A percentile compares a stretch with the other conserved stretches of the same genome.
Conservation (phyloP, 345 rosid species). For the Theobroma cacao region DNA sequence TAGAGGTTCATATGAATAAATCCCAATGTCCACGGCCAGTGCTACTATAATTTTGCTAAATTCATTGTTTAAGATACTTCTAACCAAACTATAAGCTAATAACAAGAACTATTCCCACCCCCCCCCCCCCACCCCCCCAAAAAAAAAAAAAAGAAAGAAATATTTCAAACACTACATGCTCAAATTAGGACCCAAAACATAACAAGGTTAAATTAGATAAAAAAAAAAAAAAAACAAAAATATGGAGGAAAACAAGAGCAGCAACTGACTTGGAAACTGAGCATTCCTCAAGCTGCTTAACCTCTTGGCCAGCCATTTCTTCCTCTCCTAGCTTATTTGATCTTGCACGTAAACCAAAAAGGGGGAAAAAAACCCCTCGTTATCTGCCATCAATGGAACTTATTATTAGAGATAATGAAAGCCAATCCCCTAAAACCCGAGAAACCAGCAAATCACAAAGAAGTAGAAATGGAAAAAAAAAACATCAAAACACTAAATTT, state of each 20-base stretch:
- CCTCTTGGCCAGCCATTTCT: constrained; percentile 53
- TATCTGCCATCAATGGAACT: neutral
- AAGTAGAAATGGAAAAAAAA: neutral
- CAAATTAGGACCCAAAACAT: neutral
- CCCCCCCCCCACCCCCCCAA: no score
- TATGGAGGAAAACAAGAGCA: neutral
- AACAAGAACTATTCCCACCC: neutral
- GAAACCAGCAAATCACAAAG: neutral
- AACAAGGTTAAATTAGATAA: neutral
- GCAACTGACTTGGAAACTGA: constrained; percentile 65
- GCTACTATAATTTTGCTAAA: neutral
- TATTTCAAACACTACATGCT: neutral
- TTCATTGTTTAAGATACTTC: neutral
- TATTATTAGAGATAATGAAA: neutral
- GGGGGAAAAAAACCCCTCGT: neutral
- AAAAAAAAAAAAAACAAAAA: neutral
- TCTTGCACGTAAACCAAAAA: neutral
- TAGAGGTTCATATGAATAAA: neutral
- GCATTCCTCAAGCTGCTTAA: constrained; percentile 74
- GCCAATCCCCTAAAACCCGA: neutral
- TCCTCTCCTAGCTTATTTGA: neutral
- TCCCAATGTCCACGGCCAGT: neutral
- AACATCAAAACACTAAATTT: no score
- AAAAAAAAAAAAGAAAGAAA: no score
- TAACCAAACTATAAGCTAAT: neutral